phyloP scores from a whole-genome alignment of 148 eudicot species.

The Cornus kousa region DNA sequence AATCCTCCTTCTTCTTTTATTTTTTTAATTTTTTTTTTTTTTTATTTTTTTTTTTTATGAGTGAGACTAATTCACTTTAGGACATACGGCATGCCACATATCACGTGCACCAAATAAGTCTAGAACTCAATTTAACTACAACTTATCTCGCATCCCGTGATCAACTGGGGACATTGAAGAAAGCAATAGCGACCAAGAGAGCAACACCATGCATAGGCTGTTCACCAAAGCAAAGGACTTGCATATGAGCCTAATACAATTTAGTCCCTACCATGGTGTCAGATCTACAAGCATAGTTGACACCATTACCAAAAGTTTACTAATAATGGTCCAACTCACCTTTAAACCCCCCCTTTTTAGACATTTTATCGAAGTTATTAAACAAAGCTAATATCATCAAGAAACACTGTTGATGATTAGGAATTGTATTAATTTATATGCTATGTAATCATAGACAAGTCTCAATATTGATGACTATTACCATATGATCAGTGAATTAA shows the following conservation, averaged over 20 bases:
- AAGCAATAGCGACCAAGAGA: neutral
- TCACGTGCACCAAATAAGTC: too few relatives aligned
- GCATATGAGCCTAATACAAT: neutral
- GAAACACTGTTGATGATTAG: neutral
- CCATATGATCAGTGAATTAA: neutral
- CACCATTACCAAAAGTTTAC: neutral
- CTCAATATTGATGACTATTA: neutral
- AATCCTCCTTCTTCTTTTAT: too few relatives aligned
- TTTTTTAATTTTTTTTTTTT: too few relatives aligned
- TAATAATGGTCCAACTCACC: too few relatives aligned
- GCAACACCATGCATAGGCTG: neutral
- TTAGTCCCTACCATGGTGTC: neutral
- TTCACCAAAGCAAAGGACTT: neutral
- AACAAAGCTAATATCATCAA: neutral
- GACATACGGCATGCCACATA: too few relatives aligned
- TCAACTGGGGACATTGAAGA: neutral
- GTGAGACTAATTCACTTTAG: too few relatives aligned
- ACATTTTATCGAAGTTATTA: too few relatives aligned
- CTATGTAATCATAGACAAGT: neutral
- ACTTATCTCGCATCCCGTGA: neutral
- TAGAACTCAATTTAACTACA: too few relatives aligned
- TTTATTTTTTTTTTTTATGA: too few relatives aligned
- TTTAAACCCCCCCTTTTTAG: neutral
- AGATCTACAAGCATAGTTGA: neutral
- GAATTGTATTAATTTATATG: neutral